Evolutionary conservation across 2,329 filamentous ascomycete species (phyloP).

Genomic region (Hypoxylon sp.): DNA sequence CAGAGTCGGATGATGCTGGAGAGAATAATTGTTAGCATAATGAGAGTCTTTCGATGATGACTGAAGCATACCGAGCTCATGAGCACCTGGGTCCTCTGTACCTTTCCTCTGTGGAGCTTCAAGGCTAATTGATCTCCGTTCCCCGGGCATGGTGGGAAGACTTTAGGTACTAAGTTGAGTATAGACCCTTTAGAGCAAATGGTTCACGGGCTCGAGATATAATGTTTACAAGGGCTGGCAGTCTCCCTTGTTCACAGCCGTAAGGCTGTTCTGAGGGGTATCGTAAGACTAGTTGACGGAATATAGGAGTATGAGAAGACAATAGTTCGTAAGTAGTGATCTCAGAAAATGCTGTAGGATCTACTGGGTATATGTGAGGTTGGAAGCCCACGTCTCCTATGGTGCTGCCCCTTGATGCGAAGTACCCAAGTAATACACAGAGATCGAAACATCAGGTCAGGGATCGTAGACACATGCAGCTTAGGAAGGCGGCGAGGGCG

Average conservation of each 20-base stretch:
- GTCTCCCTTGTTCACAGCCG: slow-evolving; percentile 20
- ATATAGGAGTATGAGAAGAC: slow-evolving; percentile 17
- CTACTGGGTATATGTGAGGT: slow-evolving; percentile 27
- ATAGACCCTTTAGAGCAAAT: slow-evolving; percentile 21
- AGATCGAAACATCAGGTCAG: slow-evolving; percentile 47
- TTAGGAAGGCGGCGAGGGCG: slow-evolving; percentile 21
- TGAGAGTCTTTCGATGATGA: slow-evolving; percentile 8
- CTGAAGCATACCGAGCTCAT: slow-evolving; percentile 68
- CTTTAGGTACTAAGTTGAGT: slow-evolving; percentile 17
- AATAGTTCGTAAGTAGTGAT: slow-evolving; percentile 30
- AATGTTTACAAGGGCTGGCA: slow-evolving; percentile 22
- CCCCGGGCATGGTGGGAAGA: slow-evolving; percentile 48
- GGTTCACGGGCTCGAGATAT: slow-evolving; percentile 24
- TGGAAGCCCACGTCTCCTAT: slow-evolving; percentile 19
- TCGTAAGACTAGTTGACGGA: slow-evolving; percentile 32
- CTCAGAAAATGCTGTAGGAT: slow-evolving; percentile 39
- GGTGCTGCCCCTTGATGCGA: slow-evolving; percentile 38
- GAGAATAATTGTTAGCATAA: slow-evolving; percentile 35
- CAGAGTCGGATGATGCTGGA: slow-evolving; percentile 68
- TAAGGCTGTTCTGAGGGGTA: slow-evolving; percentile 37
- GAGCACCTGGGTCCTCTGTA: slow-evolving; percentile 71
- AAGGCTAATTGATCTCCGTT: slow-evolving; percentile 52
- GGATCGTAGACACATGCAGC: slow-evolving; percentile 51
- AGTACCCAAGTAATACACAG: slow-evolving; percentile 23
- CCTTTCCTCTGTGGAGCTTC: slow-evolving; percentile 56